Evolutionary conservation across 179 eudicot species (phyloP).

Genomic region (Beta macrorhiza): DNA sequence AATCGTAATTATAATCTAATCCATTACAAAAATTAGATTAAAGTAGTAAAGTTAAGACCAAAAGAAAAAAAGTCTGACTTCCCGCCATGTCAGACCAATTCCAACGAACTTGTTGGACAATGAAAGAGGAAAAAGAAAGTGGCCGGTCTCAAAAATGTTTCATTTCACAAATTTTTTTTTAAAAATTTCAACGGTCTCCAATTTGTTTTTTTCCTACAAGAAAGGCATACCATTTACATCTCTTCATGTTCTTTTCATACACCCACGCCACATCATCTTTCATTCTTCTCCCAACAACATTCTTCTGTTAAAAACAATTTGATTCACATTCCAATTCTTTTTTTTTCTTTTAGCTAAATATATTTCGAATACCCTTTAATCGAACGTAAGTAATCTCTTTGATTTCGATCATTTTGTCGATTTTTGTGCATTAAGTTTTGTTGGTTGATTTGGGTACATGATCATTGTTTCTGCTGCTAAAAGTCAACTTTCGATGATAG

Average conservation of each 20-base stretch:
- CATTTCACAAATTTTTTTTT: constrained; percentile 10
- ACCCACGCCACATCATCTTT: constrained; percentile 20
- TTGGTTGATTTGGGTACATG: constrained; percentile 13
- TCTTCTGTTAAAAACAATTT: neutral
- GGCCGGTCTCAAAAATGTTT: constrained; percentile 1
- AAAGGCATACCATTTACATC: constrained; percentile 38
- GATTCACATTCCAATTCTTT: neutral
- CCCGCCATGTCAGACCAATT: constrained; percentile 26
- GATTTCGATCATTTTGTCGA: constrained; percentile 2
- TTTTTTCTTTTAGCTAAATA: constrained; percentile 2
- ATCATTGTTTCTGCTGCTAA: neutral
- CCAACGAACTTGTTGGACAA: constrained; percentile 14
- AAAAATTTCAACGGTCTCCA: constrained; percentile 35
- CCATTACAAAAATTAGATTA: too few relatives aligned
- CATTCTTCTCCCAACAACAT: neutral
- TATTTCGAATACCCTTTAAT: constrained; percentile 13
- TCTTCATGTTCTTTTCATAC: constrained; percentile 16
- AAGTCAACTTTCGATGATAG: constrained; percentile 21
- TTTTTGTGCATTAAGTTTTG: neutral
- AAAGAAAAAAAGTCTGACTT: neutral
- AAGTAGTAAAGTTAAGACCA: neutral
- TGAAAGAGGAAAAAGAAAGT: neutral
- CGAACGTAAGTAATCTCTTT: constrained; percentile 15
- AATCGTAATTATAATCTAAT: neutral
- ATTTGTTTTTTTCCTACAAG: constrained; percentile 30